Percentiles rank a stretch among this genome's conserved stretches.
Conservation (phyloP, 2,329 filamentous ascomycete genomes). For the Pseudocercospora ulei region DNA sequence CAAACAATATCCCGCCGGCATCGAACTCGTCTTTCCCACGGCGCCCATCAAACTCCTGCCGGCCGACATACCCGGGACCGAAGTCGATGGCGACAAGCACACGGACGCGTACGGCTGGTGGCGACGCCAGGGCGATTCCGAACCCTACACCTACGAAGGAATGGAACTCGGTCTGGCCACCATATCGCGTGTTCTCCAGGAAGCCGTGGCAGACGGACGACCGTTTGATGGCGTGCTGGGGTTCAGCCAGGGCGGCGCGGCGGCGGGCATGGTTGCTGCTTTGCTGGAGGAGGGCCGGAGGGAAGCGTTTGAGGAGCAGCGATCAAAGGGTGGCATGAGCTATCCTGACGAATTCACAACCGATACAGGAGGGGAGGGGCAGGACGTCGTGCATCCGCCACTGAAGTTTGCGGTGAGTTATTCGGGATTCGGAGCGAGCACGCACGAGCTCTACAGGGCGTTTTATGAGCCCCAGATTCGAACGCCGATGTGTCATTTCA, state of each 20-base stretch:
- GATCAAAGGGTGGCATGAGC: constrained; percentile 39
- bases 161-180: constrained; percentile 58
- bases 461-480: constrained; percentile 65
- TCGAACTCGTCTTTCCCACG: constrained; percentile 43
- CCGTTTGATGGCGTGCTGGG: constrained; percentile 70
- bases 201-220: constrained; percentile 42
- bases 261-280: constrained; percentile 61
- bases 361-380: constrained; percentile 31
- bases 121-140: constrained; percentile 54
- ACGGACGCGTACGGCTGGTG: constrained; percentile 72
- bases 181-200: constrained; percentile 52
- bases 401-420: constrained; percentile 66
- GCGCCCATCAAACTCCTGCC: constrained; percentile 38
- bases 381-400: constrained; percentile 43
- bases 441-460: constrained; percentile 52
- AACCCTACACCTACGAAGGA: constrained; percentile 51
- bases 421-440: constrained; percentile 61
- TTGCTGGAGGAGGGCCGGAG: constrained; percentile 53
- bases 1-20: constrained; percentile 33
- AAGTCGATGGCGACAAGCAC: constrained; percentile 36
- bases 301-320: constrained; percentile 42
- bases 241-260: constrained; percentile 69
- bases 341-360: constrained; percentile 46
- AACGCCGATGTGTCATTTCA: constrained; percentile 70
- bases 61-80: constrained; percentile 52